These are phyloP conservation scores for Tuber umbilicatum DNA, from an alignment of 495 filamentous ascomycete species.

Conservation along the genomic window DNA sequence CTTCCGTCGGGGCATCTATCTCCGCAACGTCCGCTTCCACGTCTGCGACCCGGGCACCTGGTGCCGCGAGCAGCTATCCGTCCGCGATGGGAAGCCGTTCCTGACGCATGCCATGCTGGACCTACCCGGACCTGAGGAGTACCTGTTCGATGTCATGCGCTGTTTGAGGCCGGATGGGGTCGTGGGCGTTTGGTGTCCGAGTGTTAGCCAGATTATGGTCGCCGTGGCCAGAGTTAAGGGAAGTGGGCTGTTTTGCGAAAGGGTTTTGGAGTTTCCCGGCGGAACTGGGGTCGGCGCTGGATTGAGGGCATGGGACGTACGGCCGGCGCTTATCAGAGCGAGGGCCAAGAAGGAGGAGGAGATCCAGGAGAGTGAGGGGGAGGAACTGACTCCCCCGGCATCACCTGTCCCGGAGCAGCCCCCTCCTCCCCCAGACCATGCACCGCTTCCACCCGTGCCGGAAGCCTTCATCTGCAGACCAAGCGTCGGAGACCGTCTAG, in stretches of 20 bases:
- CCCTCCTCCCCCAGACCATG: background rate
- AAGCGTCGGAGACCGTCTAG: constrained; percentile 55
- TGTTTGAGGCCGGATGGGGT: constrained; percentile 57
- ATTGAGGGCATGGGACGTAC: constrained; percentile 59
- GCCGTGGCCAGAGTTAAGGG: constrained; percentile 48
- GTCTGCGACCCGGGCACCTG: constrained; percentile 59
- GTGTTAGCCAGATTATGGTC: constrained; percentile 67
- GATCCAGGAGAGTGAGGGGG: background rate
- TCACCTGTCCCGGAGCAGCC: constrained; percentile 14
- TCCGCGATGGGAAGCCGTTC: constrained; percentile 51
- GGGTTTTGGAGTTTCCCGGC: constrained; percentile 55
- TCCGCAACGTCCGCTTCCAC: constrained; percentile 62
- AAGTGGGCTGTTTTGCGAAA: constrained; percentile 55
- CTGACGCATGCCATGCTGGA: constrained; percentile 64
- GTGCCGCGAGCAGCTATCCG: constrained; percentile 49
- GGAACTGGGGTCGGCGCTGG: constrained; percentile 53
- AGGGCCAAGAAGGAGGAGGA: constrained; percentile 29
- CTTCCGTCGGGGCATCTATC: constrained; percentile 66
- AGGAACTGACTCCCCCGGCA: constrained; percentile 6
- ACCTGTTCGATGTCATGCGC: constrained; percentile 53
- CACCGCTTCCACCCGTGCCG: constrained; percentile 8
- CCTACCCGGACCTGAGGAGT: constrained; percentile 55
- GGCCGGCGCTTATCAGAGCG: constrained; percentile 47
- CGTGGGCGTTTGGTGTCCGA: constrained; percentile 65
- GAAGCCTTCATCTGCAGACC: constrained; percentile 61